Evolutionary conservation across 1,139 yeast genomes (phyloP).

Genomic region (Debaryomyces singareniensis): DNA sequence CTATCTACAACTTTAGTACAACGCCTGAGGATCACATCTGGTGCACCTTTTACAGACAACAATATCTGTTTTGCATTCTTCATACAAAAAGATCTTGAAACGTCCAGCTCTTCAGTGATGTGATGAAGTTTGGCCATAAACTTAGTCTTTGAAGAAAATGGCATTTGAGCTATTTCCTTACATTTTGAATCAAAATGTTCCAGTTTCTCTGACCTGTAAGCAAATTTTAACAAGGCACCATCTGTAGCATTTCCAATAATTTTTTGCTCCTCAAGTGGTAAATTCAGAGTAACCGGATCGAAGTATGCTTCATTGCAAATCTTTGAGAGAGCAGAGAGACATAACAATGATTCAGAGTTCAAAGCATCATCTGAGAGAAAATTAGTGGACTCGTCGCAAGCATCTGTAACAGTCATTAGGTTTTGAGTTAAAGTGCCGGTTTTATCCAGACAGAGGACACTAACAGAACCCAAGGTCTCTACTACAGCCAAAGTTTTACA

Average conservation of each 20-base stretch:
- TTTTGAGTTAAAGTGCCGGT: conserved; percentile 43
- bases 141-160: conserved; percentile 79
- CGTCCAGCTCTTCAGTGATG: no score
- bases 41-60: conserved; percentile 84
- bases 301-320: conserved; percentile 36
- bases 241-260: conserved; percentile 92
- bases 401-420: conserved; percentile 36
- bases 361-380: conserved; percentile 11
- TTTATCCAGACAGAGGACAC: conserved; percentile 29
- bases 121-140: conserved; percentile 96
- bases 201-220: conserved; percentile 63
- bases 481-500: conserved; percentile 26
- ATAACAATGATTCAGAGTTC: conserved; percentile 2
- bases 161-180: conserved; percentile 62
- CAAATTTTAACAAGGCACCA: conserved; percentile 74
- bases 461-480: conserved; percentile 29
- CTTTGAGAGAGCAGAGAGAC: conserved; percentile 19
- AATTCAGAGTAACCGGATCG: no score
- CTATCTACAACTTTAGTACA: conserved; percentile 56
- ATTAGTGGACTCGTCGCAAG: conserved; percentile 14
- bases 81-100: conserved; percentile 51
- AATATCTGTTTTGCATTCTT: conserved; percentile 48
- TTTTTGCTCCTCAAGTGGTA: conserved; percentile 65
- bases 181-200: conserved; percentile 61
- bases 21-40: conserved; percentile 62